Evolutionary conservation across 2,329 filamentous ascomycete species (phyloP).

Genomic region (Fusarium longipes): DNA sequence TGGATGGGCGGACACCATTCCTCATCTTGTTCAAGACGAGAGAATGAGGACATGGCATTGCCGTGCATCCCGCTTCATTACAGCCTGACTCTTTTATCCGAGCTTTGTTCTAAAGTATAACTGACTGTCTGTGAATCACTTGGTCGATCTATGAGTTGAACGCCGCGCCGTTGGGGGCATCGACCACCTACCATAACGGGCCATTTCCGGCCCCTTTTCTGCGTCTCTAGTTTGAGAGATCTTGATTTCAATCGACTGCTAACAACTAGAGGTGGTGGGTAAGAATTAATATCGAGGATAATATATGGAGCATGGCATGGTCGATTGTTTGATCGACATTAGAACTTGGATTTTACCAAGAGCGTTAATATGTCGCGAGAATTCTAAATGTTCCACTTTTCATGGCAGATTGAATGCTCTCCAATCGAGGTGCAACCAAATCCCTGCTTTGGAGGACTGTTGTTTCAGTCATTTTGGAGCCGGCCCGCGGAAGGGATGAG

Average conservation of each 20-base stretch:
- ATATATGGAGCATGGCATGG: background rate
- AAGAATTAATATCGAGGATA: constrained; percentile 11
- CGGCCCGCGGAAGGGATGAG: constrained; percentile 29
- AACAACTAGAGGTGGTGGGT: constrained; percentile 30
- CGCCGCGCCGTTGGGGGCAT: constrained; percentile 36
- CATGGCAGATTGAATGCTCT: background rate
- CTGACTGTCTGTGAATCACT: too few species aligned
- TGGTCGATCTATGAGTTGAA: background rate
- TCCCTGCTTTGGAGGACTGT: constrained; percentile 17
- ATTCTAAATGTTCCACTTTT: constrained; percentile 18
- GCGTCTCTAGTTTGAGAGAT: constrained; percentile 6
- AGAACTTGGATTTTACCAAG: background rate
- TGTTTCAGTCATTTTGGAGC: constrained; percentile 35
- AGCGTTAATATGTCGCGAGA: constrained; percentile 21
- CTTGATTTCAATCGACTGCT: constrained; percentile 1
- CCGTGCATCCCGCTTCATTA: constrained; percentile 18
- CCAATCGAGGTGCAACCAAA: constrained; percentile 4
- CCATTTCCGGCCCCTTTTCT: constrained; percentile 41
- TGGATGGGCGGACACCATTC: constrained; percentile 35
- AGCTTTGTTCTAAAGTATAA: background rate
- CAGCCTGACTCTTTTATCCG: background rate
- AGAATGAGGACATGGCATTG: constrained; percentile 8
- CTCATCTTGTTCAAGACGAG: constrained; percentile 10
- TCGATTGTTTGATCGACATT: constrained; percentile 34
- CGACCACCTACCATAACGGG: constrained; percentile 34